Conservation (phyloP, 306 rosid species). For the Fragaria ananassa region DNA sequence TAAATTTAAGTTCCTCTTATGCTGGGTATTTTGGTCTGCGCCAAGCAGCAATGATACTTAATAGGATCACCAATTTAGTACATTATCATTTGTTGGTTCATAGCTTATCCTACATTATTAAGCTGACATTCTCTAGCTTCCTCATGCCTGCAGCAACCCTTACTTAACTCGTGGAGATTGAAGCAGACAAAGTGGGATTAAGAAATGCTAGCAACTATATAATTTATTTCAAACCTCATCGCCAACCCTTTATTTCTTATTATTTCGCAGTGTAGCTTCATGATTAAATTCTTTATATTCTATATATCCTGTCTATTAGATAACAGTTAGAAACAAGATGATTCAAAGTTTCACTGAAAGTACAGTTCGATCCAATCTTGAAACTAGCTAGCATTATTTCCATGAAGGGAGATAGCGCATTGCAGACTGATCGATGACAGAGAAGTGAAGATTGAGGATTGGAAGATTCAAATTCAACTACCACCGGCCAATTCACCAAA, state of each 20-base stretch:
- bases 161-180: not conserved
- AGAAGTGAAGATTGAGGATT: not conserved
- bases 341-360: not conserved
- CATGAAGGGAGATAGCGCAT: not conserved
- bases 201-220: not conserved
- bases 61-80: not conserved
- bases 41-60: not conserved
- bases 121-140: not conserved
- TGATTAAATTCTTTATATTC: not conserved
- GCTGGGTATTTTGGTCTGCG: not conserved
- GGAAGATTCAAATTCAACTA: not conserved
- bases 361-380: not conserved
- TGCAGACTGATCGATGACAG: not conserved
- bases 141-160: not conserved
- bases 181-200: not conserved
- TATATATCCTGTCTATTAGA: not conserved
- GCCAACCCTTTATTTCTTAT: not conserved
- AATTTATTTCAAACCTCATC: not conserved
- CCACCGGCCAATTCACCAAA: not conserved
- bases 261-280: not conserved
- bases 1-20: not conserved
- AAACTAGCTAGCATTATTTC: not conserved
- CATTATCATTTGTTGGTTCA: not conserved
- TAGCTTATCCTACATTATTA: not conserved
- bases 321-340: not conserved